Evolutionary conservation across 2,329 filamentous ascomycete genomes (phyloP), one percentile per base, ranked within the genome.

Genomic region (Hypomyces perniciosus): DNA sequence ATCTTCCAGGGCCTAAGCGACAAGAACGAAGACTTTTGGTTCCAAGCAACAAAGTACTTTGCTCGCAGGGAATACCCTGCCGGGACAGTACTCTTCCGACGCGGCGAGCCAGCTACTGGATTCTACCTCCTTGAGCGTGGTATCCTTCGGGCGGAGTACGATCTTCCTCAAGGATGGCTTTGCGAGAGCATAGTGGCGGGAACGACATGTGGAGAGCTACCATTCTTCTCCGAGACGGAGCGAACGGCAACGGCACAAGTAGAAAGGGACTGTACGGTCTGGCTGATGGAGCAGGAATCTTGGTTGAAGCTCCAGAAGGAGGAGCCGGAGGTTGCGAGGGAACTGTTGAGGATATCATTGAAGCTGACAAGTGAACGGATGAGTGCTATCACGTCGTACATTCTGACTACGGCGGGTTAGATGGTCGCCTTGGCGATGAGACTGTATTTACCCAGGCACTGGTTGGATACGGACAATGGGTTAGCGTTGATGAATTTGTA

Each of bases 21-120:
- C 47, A 84, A 88, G 66, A 93, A 92, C 62, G 90, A 96, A 67
- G 91, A 96, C 67, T 97, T 97, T 65, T 99, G 93, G 93, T 92
- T 91, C 68, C 82, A 82, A 1, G 85, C 84, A 0, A 81, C 82
- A 4, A 74, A 80, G 0, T 97, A 87, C 71, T 96, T 99, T 63
- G 71, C 74, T 37, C 81, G 82, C 41, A 80, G 80, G 55, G 81
- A 86, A 54, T 88, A 85, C 56, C 59, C 76, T 0, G 78, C 83
- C 0, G 90, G 88, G 4, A 84, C 84, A 1, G 75, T 89, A 3
- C 73, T 99, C 2, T 99, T 92, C 69, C 77, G 79, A 4, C 81
- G 86, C 35, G 90, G 90, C 53, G 86, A 96, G 59, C 62, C 75
- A 1, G 85, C 93, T 0, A 80, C 84, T 30, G 90, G 86, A 3